A percentile compares a stretch with the other conserved stretches of the same genome.
phyloP scores from a whole-genome alignment of 2,329 filamentous ascomycete species.

The Arthroderma sp. region DNA sequence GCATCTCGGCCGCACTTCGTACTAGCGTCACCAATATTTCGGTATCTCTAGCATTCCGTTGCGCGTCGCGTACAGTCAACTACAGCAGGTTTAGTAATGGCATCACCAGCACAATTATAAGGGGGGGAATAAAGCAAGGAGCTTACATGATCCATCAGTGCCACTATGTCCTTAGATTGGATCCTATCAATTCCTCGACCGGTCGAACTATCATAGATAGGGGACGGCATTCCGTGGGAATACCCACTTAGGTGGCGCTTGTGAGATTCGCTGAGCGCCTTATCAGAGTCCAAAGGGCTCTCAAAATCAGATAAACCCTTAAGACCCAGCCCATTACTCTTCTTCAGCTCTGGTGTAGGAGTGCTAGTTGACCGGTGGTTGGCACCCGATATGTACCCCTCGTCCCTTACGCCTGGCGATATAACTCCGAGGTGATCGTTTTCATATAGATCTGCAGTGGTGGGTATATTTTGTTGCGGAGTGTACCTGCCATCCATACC shows the following conservation, averaged over 20 bases:
- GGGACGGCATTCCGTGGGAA: slow-evolving; percentile 81
- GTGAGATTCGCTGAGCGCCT: slow-evolving; percentile 50
- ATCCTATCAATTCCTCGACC: slow-evolving; percentile 82
- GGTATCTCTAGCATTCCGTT: slow-evolving; percentile 88
- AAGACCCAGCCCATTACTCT: slow-evolving; percentile 27
- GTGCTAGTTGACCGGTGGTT: slow-evolving; percentile 41
- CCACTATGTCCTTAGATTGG: slow-evolving; percentile 90
- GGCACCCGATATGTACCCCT: slow-evolving; percentile 78
- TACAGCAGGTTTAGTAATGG: slow-evolving; percentile 24
- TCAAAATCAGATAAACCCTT: slow-evolving; percentile 22
- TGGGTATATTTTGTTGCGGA: slow-evolving; percentile 10
- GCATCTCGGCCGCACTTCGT: slow-evolving; percentile 89
- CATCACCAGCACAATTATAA: slow-evolving; percentile 9
- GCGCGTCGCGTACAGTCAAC: slow-evolving; percentile 91
- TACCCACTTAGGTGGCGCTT: slow-evolving; percentile 68
- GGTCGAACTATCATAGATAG: slow-evolving; percentile 79
- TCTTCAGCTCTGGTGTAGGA: slow-evolving; percentile 33
- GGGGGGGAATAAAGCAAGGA: slow-evolving; percentile 10
- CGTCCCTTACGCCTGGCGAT: slow-evolving; percentile 57
- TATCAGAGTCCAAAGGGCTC: slow-evolving; percentile 38
- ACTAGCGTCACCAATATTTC: slow-evolving; percentile 93
- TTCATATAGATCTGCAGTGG: slow-evolving; percentile 21
- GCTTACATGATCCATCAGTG: slow-evolving; percentile 86
- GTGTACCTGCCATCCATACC: background rate
- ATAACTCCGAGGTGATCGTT: slow-evolving; percentile 32